phyloP scores from a whole-genome alignment of 306 rosid genomes.

The Dryas drummondii region DNA sequence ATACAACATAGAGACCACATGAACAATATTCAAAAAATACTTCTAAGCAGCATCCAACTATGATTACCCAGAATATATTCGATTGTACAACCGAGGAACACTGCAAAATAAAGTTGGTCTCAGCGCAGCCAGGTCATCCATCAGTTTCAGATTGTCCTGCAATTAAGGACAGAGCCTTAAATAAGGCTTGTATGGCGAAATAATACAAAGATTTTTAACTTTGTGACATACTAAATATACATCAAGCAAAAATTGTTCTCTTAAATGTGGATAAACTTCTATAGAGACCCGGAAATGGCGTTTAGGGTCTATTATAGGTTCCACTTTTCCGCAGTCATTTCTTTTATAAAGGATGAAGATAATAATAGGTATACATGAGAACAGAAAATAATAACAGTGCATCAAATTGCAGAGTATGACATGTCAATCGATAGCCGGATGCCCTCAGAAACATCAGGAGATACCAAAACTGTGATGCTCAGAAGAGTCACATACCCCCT shows the following conservation, averaged over 20 bases:
- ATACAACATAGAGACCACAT: neutral
- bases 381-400: neutral
- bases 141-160: conserved; percentile 85
- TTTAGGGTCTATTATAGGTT: neutral
- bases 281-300: neutral
- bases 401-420: neutral
- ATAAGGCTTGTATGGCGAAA: conserved; percentile 24
- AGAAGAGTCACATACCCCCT: conserved; percentile 59
- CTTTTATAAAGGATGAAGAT: neutral
- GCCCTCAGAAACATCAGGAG: neutral
- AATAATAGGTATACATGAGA: neutral
- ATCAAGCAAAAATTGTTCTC: neutral
- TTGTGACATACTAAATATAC: neutral
- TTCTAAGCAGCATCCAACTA: neutral
- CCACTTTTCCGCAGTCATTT: neutral
- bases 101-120: conserved; percentile 88
- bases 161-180: conserved; percentile 6
- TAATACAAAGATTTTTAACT: conserved; percentile 4
- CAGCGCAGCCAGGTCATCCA: conserved; percentile 72
- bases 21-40: conserved; percentile 14
- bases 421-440: no score
- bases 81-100: conserved; percentile 86
- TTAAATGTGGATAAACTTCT: neutral
- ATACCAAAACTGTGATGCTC: neutral
- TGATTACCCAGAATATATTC: conserved; percentile 85